Percentiles rank a stretch among this genome's conserved stretches.
Evolutionary conservation across 805 yeast genomes (phyloP).

Genomic region (Wickerhamomyces strasburgensis): DNA sequence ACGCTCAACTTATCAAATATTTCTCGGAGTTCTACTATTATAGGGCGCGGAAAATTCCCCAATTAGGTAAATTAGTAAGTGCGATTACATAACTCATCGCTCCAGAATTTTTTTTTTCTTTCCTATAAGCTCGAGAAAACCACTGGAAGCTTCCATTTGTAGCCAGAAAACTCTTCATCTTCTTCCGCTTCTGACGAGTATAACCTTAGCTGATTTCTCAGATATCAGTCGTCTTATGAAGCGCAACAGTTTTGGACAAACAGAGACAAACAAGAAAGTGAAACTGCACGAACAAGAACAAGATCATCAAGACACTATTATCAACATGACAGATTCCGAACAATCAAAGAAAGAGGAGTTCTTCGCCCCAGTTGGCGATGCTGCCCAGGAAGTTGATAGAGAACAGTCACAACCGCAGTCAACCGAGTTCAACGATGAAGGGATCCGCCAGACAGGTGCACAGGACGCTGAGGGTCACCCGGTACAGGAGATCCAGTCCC

Average conservation of each 20-base stretch:
- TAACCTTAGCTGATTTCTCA: not conserved
- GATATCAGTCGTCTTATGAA: conserved; percentile 1
- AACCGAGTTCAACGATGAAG: conserved; percentile 28
- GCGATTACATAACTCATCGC: not conserved
- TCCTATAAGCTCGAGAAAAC: not conserved
- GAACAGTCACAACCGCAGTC: conserved; percentile 15
- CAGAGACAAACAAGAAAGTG: conserved; percentile 9
- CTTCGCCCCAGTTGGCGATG: conserved; percentile 57
- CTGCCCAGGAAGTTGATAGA: conserved; percentile 43
- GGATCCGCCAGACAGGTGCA: conserved; percentile 67
- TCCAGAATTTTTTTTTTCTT: not conserved
- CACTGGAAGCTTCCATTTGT: not conserved
- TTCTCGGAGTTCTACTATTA: not conserved
- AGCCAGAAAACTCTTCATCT: not conserved
- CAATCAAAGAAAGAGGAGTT: conserved; percentile 33
- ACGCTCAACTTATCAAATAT: too few relatives aligned
- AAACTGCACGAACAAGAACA: conserved; percentile 8
- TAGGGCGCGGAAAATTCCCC: not conserved
- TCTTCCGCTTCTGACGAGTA: not conserved
- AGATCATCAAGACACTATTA: too few relatives aligned
- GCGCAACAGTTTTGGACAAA: conserved; percentile 2
- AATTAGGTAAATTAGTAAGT: too few relatives aligned
- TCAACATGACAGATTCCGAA: conserved; percentile 11
- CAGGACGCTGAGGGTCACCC: conserved; percentile 85
- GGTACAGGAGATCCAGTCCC: conserved; percentile 89